Conservation (phyloP, 2,329 filamentous ascomycete genomes). For the Pseudogymnoascus sp. region DNA sequence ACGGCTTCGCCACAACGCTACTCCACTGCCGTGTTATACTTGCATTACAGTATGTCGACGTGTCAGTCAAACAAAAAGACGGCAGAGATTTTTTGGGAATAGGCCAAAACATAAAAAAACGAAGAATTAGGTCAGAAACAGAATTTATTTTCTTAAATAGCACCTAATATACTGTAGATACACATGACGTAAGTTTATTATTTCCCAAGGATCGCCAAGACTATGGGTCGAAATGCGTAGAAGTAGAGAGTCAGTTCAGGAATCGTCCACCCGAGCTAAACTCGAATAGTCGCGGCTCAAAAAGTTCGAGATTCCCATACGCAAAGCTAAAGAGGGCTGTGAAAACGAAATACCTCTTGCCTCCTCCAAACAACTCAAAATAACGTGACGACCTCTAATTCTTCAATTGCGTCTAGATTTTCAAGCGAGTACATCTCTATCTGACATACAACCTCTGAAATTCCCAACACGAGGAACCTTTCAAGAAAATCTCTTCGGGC, state of each 20-base stretch:
- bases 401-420: background rate
- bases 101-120: background rate
- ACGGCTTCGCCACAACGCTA: background rate
- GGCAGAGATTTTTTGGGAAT: background rate
- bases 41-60: background rate
- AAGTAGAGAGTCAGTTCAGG: conserved; percentile 7
- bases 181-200: conserved; percentile 1
- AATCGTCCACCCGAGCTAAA: conserved; percentile 1
- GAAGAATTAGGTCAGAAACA: background rate
- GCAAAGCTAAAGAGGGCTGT: conserved; percentile 6
- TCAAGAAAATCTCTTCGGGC: background rate
- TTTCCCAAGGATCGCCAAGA: background rate
- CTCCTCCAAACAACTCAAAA: background rate
- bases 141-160: background rate
- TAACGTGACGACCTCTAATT: conserved; percentile 4
- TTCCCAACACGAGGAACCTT: background rate
- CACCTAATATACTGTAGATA: background rate
- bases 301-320: conserved; percentile 8
- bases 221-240: conserved; percentile 4
- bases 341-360: background rate
- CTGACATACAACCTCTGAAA: background rate
- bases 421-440: conserved; percentile 6
- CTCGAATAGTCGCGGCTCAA: background rate
- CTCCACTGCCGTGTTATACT: background rate
- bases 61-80: background rate